phyloP scores from a whole-genome alignment of 1,284 basidiomycete species.

The Moesziomyces globuligerus region DNA sequence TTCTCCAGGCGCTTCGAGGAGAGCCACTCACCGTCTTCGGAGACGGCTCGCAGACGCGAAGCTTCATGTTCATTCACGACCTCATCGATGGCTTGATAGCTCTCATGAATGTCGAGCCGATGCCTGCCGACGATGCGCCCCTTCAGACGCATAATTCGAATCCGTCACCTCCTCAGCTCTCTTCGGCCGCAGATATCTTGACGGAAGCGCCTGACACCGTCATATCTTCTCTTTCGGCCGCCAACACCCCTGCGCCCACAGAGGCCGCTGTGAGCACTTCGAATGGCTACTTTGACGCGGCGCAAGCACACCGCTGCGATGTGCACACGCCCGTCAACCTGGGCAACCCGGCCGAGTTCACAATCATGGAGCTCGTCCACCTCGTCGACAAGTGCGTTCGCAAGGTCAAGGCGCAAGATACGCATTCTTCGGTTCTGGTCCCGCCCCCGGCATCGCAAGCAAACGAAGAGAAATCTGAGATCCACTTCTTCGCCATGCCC shows the following conservation, averaged over 20 bases:
- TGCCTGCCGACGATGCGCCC: slow-evolving; percentile 77
- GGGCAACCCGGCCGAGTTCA: slow-evolving; percentile 92
- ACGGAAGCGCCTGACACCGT: slow-evolving; percentile 32
- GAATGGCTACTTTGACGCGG: slow-evolving; percentile 11
- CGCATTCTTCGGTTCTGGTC: background rate
- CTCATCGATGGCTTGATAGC: slow-evolving; percentile 69
- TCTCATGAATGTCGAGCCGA: slow-evolving; percentile 57
- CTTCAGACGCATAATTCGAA: slow-evolving; percentile 1
- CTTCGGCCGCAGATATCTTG: slow-evolving; percentile 27
- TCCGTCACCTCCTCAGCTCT: background rate
- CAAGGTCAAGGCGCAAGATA: slow-evolving; percentile 29
- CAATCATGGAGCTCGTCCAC: slow-evolving; percentile 73
- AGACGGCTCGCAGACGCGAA: slow-evolving; percentile 93
- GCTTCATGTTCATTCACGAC: slow-evolving; percentile 78
- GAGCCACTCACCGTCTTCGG: slow-evolving; percentile 97
- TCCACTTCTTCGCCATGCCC: slow-evolving; percentile 62
- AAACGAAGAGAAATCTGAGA: slow-evolving; percentile 22
- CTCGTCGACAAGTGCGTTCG: slow-evolving; percentile 60
- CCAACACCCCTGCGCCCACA: slow-evolving; percentile 10
- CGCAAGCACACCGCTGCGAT: slow-evolving; percentile 20
- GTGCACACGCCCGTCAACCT: slow-evolving; percentile 80
- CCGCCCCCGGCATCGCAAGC: slow-evolving; percentile 67
- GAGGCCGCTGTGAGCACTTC: background rate
- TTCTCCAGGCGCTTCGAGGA: slow-evolving; percentile 92
- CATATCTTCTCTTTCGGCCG: slow-evolving; percentile 17